Percentiles rank a stretch among this genome's conserved stretches.
These are phyloP conservation scores for Phyllosticta paracitricarpa DNA, from an alignment of 2,329 filamentous ascomycete species.

Conservation along the genomic window DNA sequence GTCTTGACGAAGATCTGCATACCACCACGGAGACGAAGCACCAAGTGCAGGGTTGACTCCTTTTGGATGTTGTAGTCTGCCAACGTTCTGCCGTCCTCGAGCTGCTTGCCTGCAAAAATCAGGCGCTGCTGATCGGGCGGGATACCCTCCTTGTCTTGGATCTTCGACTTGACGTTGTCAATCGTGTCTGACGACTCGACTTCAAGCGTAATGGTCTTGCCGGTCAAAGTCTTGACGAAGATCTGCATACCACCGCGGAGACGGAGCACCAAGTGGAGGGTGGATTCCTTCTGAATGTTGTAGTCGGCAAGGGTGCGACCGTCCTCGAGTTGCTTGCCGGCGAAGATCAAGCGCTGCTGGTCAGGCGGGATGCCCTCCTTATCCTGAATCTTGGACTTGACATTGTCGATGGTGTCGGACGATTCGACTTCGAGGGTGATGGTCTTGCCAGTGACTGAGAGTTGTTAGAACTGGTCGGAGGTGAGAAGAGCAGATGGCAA, in stretches of 20 bases:
- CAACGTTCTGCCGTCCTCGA: constrained; percentile 86
- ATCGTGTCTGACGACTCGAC: constrained; percentile 73
- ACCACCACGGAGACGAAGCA: constrained; percentile 79
- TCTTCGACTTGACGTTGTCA: constrained; percentile 95
- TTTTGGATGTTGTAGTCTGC: constrained; percentile 96
- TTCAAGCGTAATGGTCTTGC: constrained; percentile 57
- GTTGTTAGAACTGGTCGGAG: constrained; percentile 21
- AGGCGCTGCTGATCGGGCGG: constrained; percentile 92
- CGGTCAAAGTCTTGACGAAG: constrained; percentile 53
- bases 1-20: constrained; percentile 51
- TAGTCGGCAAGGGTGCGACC: constrained; percentile 46
- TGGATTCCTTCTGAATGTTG: constrained; percentile 53
- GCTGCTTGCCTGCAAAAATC: constrained; percentile 93
- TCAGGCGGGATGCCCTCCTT: constrained; percentile 51
- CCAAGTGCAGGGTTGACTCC: constrained; percentile 75
- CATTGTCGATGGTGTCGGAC: constrained; percentile 31
- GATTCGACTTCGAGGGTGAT: constrained; percentile 37
- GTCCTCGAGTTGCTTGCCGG: constrained; percentile 49
- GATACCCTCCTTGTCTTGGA: constrained; percentile 96
- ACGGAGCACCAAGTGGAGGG: constrained; percentile 65
- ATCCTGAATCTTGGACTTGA: constrained; percentile 42
- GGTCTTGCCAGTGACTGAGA: constrained; percentile 46
- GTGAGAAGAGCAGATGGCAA: constrained; percentile 12
- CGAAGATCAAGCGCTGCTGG: constrained; percentile 49
- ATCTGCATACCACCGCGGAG: constrained; percentile 57